phyloP scores from a whole-genome alignment of 2,329 filamentous ascomycete species.

The Fusarium proliferatum region DNA sequence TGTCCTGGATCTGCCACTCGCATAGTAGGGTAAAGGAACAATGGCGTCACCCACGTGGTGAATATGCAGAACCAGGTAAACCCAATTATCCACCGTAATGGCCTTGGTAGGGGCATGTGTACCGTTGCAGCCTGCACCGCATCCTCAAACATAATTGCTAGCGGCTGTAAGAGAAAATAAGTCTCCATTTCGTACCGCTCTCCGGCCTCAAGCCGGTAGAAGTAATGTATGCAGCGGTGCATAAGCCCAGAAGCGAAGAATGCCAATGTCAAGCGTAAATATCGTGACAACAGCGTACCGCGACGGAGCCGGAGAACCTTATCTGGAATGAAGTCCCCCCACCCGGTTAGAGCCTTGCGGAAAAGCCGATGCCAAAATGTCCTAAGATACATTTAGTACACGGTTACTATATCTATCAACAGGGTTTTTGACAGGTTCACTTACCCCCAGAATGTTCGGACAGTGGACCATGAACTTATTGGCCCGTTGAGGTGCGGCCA shows the following conservation, averaged over 20 bases:
- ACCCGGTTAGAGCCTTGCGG: background rate
- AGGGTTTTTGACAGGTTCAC: fast-evolving
- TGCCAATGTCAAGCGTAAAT: background rate
- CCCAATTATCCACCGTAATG: background rate
- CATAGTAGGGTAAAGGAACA: background rate
- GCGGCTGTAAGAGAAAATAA: background rate
- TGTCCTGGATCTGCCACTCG: background rate
- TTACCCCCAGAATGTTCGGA: constrained; percentile 17
- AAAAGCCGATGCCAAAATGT: constrained; percentile 14
- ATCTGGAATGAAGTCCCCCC: constrained; percentile 1
- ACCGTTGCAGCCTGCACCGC: background rate
- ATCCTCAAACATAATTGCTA: background rate
- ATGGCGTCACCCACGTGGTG: background rate
- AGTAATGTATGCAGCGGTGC: background rate
- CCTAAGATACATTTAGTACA: background rate
- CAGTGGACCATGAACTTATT: background rate
- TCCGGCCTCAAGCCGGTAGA: background rate
- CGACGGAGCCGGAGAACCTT: background rate
- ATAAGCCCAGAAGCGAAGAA: background rate
- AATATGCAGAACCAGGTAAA: background rate
- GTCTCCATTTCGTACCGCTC: background rate
- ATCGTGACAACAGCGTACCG: background rate
- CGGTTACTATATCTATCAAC: fast-evolving
- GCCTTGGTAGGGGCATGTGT: background rate
- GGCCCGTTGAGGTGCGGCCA: constrained; percentile 8